phyloP scores from a whole-genome alignment of 164 flowering plant genomes.

The Umbellularia californica region DNA sequence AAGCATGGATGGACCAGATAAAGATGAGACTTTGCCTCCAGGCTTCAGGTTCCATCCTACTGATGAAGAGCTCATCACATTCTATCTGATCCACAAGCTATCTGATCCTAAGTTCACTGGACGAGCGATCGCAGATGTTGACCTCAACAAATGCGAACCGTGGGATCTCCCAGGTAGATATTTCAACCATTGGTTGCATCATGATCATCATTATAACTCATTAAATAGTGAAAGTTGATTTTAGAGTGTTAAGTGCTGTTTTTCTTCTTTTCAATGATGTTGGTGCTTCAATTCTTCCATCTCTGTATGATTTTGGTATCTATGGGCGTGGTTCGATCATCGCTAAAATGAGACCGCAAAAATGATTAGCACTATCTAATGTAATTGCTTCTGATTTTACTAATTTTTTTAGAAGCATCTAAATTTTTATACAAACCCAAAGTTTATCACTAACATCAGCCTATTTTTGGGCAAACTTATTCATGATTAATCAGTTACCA shows the following conservation, averaged over 20 bases:
- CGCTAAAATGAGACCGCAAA: neutral
- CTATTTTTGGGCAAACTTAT: too few relatives aligned
- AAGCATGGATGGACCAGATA: slow-evolving; percentile 28
- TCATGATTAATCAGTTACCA: too few relatives aligned
- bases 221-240: neutral
- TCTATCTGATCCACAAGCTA: slow-evolving; percentile 60
- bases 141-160: slow-evolving; percentile 88
- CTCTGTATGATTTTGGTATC: neutral
- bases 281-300: too few relatives aligned
- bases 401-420: too few relatives aligned
- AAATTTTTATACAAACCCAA: too few relatives aligned
- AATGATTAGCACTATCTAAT: neutral
- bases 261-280: neutral
- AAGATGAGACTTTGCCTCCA: slow-evolving; percentile 58
- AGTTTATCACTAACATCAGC: too few relatives aligned
- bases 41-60: slow-evolving; percentile 80
- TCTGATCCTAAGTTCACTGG: slow-evolving; percentile 66
- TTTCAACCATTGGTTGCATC: neutral
- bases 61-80: slow-evolving; percentile 73
- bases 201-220: neutral
- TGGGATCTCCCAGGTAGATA: slow-evolving; percentile 87
- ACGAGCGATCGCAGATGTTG: slow-evolving; percentile 67
- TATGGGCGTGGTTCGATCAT: neutral
- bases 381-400: neutral
- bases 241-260: neutral